Percentiles rank a stretch among this genome's conserved stretches.
phyloP scores from a whole-genome alignment of 306 rosid genomes.

The Dalbergia cochinchinensis region DNA sequence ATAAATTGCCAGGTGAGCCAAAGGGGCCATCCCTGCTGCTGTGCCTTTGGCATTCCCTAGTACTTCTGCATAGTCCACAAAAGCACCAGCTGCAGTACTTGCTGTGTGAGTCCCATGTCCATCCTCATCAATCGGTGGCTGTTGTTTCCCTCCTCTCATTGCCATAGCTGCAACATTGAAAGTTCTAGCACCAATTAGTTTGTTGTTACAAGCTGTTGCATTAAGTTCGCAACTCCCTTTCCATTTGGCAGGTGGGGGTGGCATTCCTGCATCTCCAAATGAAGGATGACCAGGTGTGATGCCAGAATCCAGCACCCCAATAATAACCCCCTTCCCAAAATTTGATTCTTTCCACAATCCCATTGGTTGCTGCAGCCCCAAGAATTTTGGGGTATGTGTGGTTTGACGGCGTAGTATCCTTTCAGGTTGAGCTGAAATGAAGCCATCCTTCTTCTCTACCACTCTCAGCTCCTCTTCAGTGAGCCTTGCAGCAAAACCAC shows the following conservation, averaged over 20 bases:
- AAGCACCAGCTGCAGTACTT: slow-evolving; percentile 60
- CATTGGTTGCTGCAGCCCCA: slow-evolving; percentile 60
- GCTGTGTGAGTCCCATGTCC: slow-evolving; percentile 67
- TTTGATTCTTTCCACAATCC: slow-evolving; percentile 75
- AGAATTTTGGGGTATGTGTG: slow-evolving; percentile 64
- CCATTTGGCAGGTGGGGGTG: slow-evolving; percentile 81
- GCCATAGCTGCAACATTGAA: slow-evolving; percentile 48
- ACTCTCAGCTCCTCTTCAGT: slow-evolving; percentile 58
- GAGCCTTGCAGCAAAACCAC: slow-evolving; percentile 77
- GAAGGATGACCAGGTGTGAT: slow-evolving; percentile 68
- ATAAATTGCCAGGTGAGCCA: slow-evolving; percentile 73
- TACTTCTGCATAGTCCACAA: slow-evolving; percentile 56
- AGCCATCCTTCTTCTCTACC: slow-evolving; percentile 59
- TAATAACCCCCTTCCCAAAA: slow-evolving; percentile 69
- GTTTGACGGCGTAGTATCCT: slow-evolving; percentile 59
- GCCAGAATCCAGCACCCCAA: slow-evolving; percentile 80
- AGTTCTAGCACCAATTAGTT: slow-evolving; percentile 74
- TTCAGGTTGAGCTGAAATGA: slow-evolving; percentile 58
- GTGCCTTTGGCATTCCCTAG: slow-evolving; percentile 79
- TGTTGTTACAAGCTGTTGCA: slow-evolving; percentile 68
- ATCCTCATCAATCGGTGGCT: slow-evolving; percentile 51
- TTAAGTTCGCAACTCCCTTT: slow-evolving; percentile 74
- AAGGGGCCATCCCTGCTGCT: slow-evolving; percentile 78
- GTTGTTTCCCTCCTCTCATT: slow-evolving; percentile 24
- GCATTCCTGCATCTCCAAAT: slow-evolving; percentile 65